Base-by-base conservation (phyloP, 352 stramenopile species). In the Hyaloperonospora brassicae region DNA sequence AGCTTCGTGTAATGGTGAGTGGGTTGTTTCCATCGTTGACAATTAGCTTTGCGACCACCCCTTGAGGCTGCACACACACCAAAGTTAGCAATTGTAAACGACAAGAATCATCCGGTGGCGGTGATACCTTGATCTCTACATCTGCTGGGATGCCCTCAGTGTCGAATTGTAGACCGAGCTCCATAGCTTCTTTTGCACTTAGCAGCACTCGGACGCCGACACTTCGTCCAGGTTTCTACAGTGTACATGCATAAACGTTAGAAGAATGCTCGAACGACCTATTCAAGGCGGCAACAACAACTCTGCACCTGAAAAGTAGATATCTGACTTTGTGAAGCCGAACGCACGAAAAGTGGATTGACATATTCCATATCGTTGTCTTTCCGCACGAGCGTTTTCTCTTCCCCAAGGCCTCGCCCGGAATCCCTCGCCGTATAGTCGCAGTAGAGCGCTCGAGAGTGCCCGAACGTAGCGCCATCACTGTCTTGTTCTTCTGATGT, bases 341-440 rank as follows among this genome's bases (percentile, higher is more conserved):
- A 64, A 34, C 50, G 60, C 9, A 40, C 46, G 64, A 40, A 36
- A 14, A 52, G 24, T 10, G 58, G 35, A 39, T 70, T 56, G 13
- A 58, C 57, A 25, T 47, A 46, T 1, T 62, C 40, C 34, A 52
- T 40, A 31, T 52, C 40, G n/a, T 61, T 55, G 36, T 66, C 56
- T 59, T 76, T 68, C 6, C 50, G 51, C 4, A 72, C 22, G 10
- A 76, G 36, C 17, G 59, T 59, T 25, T 88, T 71, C 57, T 90
- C 73, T 46, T 87, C 80, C 49, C 86, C 76, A 54, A 90, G 86
- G 43, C 90, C 79, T 39, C 76, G 74, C 75, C 87, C 86, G 30
- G 88, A 89, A 49, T 88, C 78, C 56, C 69, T 88, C 49, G 75
- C 63, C 12, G 78, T 83, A 66, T 90, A 87, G 53, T 87, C 85